Base-by-base conservation (phyloP, 1,284 basidiomycete species). In the Ganoderma sp. region DNA sequence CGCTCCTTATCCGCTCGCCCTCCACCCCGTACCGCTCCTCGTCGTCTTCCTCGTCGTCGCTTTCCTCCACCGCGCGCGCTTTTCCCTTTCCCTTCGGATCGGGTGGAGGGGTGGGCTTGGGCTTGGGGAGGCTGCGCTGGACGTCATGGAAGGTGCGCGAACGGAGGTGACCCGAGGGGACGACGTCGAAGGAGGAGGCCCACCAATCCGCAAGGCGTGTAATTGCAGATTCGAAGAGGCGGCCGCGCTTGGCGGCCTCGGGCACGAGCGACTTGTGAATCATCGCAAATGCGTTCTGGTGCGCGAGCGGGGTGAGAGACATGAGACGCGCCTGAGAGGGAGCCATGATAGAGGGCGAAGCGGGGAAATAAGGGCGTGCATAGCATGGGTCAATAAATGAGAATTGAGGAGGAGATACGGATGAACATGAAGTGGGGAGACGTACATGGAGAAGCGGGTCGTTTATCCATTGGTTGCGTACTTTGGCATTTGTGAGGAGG, bases 381-480 rank as follows among this genome's bases (percentile, higher is more conserved):
- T 14, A 5, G 22, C 9, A 50, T 5, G 12, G 8, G 22, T 5
- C 12, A n/a, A 9, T 50, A 22, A 3, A 22, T 10, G 25, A 57
- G 12, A 12, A 4, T 22, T 22, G 58, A 59, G 28, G 41, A 22
- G 43, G 63, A 7, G 34, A 34, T 12, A 17, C 19, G 32, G 8
- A 45, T 57, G 34, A 42, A 37, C 54, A 79, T n/a, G 15, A 14
- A 19, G 78, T 5, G 74, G 17, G 80, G 72, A 81, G 72, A 72
- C 85, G 74, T 67, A 95, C 96, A 75, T 97, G 94, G 14, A 99
- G 84, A 3, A 95, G 81, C 0, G 82, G 81, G 75, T 98, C 93
- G 70, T 95, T 96, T 22, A 96, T 79, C 93, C 94, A 97, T 65
- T 83, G 84, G 78, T 99, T 99, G 58, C 97, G 87, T 17, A 90